Evolutionary conservation across 352 stramenopile species (phyloP), one percentile per base, ranked within the genome.

Genomic region (Paralagenidium karlingii): DNA sequence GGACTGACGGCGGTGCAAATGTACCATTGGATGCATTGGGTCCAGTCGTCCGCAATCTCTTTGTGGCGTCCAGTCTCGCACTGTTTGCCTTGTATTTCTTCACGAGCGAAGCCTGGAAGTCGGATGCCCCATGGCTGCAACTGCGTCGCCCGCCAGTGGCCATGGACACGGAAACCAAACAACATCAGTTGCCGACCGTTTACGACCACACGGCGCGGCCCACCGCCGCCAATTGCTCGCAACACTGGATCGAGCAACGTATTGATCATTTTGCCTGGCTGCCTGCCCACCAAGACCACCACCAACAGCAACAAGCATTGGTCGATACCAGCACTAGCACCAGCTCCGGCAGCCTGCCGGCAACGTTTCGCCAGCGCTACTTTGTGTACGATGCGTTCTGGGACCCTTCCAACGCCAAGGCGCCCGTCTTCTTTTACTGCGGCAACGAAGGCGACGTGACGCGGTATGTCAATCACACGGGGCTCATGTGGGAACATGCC

Each of bases 381-480:
- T 66, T 95, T 30, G 44, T 96, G 16, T 94, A 94, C 51, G 62
- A 85, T 24, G 54, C 93, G 52, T 83, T 78, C 52, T 94, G 68
- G 67, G 61, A 81, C 49, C 53, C 75, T 18, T 49, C 43, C 9
- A 56, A 86, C 42, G 54, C 57, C 39, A 81, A 70, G 34, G 70
- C 71, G 19, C 73, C 81, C 0, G 68, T 96, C n/a, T 94, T 96
- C 32, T 94, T 96, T 57, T 96, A 96, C 58, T 93, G 74, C 12
- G 90, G 92, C 18, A 98, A 98, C 47, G 93, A 98, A 63, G 87
- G 80, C 21, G 83, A 96, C 42, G 78, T 97, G 25, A 85, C 82
- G 29, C 62, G 96, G 40, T 97, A 97, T 41, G 80, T 96, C 3
- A 96, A 96, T 54, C 64, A 94, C 39, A 97, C 89, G 18, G 87